Evolutionary conservation across 2,329 filamentous ascomycete species (phyloP), one percentile per base, ranked within the genome.

Genomic region (Diaporthe capsici): DNA sequence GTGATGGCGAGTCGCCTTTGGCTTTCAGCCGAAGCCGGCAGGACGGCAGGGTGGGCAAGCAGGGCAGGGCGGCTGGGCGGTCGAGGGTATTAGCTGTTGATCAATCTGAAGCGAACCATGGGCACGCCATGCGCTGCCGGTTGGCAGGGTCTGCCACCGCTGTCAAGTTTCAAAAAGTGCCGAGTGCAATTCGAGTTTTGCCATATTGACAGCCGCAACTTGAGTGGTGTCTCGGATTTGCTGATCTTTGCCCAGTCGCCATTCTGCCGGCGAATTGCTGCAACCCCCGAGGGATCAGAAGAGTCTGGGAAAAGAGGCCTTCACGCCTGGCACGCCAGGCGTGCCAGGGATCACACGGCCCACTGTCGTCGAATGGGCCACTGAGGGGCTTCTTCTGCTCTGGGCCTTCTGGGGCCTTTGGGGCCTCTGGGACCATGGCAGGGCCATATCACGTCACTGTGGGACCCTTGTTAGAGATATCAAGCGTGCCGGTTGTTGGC

Each of bases 391-490:
- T 68, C 4, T 25, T n/a, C 12, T 42, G 57, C 57, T 22, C 34
- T 61, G 57, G 57, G 25, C 25, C 28, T 20, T 47, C 25, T 47
- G 61, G 42, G 42, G 39, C 42, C 65, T 37, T 34, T 53, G 22
- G 49, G 57, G 47, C 65, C 22, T 70, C 34, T 42, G 49, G 47
- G 49, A 55, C 20, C 51, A 39, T 61, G 60, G 31, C 61, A 60
- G 31, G 74, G 37, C 60, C 31, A 47, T 49, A 73, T 75, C 74
- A 75, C 70, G 74, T 75, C 74, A 75, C 74, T 58, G 58, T 63
- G 70, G 47, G 20, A 34, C 58, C 44, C 28, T 25, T 61, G 58
- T 53, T 39, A 65, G 71, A 55, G 70, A 65, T 31, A 37, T 73
- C 70, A 51, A 58, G 42, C 53, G 68, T 47, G 58, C 53, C 65